A percentile compares a stretch with the other conserved stretches of the same genome.
Conservation (phyloP, 352 stramenopile genomes). For the Phytophthora meadii region DNA sequence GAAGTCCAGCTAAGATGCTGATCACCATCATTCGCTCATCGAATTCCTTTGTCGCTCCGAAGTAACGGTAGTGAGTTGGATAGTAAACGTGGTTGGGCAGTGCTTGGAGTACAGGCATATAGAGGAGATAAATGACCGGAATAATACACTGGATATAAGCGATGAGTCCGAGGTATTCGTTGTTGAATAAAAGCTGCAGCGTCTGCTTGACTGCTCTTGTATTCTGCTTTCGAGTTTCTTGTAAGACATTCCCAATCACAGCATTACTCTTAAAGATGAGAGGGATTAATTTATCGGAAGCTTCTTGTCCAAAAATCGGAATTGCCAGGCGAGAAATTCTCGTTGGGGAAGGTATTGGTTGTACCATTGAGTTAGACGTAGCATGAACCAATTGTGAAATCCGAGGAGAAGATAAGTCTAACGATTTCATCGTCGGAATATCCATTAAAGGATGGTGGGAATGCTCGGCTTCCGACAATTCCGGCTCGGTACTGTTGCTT, state of each 20-base stretch:
- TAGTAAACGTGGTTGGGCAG: no score
- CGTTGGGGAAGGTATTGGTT: background rate
- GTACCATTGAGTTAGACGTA: background rate
- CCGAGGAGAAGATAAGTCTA: background rate
- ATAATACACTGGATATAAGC: conserved; percentile 45
- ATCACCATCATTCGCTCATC: no score
- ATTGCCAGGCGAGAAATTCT: no score
- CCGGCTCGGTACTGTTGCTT: conserved; percentile 20
- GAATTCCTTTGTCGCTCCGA: no score
- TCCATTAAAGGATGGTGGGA: no score
- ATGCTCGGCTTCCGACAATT: conserved; percentile 20
- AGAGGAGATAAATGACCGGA: conserved; percentile 40
- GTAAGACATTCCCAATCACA: no score
- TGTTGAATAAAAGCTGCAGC: conserved; percentile 48
- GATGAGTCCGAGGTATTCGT: conserved; percentile 44
- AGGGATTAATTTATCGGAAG: conserved; percentile 27
- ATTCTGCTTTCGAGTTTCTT: conserved; percentile 39
- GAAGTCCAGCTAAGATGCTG: no score
- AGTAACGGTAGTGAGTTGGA: no score
- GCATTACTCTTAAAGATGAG: no score
- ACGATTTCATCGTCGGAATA: background rate
- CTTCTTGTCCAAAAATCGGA: conserved; percentile 12
- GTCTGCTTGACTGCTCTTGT: conserved; percentile 38
- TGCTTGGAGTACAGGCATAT: no score
- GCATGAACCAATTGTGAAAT: conserved; percentile 8